A percentile compares a stretch with the other conserved stretches of the same genome.
Evolutionary conservation across 495 filamentous ascomycete genomes (phyloP).

Genomic region (Cladorrhinum samala): DNA sequence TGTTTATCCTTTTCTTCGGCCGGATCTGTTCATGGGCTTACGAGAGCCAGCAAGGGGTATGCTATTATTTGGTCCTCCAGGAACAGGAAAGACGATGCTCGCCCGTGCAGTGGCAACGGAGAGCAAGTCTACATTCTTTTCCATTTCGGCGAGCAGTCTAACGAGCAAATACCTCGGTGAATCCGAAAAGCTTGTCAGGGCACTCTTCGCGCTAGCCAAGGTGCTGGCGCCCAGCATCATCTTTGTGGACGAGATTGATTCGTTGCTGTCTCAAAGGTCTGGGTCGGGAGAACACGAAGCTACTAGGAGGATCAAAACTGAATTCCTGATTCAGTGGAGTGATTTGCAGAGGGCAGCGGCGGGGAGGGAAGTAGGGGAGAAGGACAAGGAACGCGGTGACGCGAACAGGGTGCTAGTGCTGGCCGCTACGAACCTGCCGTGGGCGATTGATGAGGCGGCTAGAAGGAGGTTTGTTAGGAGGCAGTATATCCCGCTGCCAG

Average conservation of each 20-base stretch:
- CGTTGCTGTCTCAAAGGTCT: slow-evolving; percentile 75
- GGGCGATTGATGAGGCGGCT: slow-evolving; percentile 97
- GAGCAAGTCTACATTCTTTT: slow-evolving; percentile 93
- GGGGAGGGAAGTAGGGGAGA: slow-evolving; percentile 65
- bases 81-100: slow-evolving; percentile 98
- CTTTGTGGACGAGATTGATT: slow-evolving; percentile 99
- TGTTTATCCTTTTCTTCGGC: slow-evolving; percentile 93
- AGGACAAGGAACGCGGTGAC: slow-evolving; percentile 70
- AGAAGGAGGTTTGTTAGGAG: slow-evolving; percentile 84
- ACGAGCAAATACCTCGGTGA: slow-evolving; percentile 97
- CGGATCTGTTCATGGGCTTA: slow-evolving; percentile 91
- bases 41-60: slow-evolving; percentile 92
- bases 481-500: slow-evolving; percentile 94
- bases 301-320: slow-evolving; percentile 90
- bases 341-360: slow-evolving; percentile 89
- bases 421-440: slow-evolving; percentile 93
- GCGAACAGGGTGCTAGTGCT: slow-evolving; percentile 85
- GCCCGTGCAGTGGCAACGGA: slow-evolving; percentile 93
- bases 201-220: slow-evolving; percentile 86
- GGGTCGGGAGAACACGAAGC: slow-evolving; percentile 88
- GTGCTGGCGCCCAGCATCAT: slow-evolving; percentile 91
- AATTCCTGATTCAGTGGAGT: slow-evolving; percentile 97
- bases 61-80: slow-evolving; percentile 93
- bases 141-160: slow-evolving; percentile 86
- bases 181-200: slow-evolving; percentile 91